Conservation (phyloP, 495 filamentous ascomycete species). For the Bacidia rubella region DNA sequence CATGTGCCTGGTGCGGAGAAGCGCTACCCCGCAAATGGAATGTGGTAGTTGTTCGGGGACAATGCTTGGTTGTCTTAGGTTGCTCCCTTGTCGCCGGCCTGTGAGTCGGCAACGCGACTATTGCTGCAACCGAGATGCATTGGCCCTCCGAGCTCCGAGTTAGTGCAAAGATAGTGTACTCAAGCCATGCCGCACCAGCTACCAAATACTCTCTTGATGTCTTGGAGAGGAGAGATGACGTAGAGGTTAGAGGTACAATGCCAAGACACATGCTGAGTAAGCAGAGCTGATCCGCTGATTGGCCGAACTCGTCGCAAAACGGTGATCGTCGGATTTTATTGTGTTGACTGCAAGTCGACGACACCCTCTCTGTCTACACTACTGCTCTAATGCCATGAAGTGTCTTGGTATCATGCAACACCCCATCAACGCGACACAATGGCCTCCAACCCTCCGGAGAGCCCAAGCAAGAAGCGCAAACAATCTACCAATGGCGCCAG, state of each 20-base stretch:
- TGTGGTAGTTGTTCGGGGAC: too few species aligned
- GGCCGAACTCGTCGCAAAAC: background rate
- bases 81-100: background rate
- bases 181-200: too few species aligned
- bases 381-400: background rate
- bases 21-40: background rate
- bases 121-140: background rate
- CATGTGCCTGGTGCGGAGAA: background rate
- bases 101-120: background rate
- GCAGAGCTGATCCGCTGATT: background rate
- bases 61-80: background rate
- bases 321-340: background rate
- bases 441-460: slow-evolving; percentile 9
- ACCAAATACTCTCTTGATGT: too few species aligned
- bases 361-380: background rate
- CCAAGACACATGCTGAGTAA: background rate
- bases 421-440: slow-evolving; percentile 4
- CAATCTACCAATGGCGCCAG: slow-evolving; percentile 4
- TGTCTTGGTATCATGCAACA: background rate
- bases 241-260: background rate
- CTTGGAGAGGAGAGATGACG: background rate
- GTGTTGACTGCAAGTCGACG: background rate
- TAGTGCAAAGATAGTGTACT: too few species aligned
- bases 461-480: slow-evolving; percentile 11
- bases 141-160: background rate